Conservation (phyloP, 108 stramenopile genomes). For the Nitzschia putrida region DNA sequence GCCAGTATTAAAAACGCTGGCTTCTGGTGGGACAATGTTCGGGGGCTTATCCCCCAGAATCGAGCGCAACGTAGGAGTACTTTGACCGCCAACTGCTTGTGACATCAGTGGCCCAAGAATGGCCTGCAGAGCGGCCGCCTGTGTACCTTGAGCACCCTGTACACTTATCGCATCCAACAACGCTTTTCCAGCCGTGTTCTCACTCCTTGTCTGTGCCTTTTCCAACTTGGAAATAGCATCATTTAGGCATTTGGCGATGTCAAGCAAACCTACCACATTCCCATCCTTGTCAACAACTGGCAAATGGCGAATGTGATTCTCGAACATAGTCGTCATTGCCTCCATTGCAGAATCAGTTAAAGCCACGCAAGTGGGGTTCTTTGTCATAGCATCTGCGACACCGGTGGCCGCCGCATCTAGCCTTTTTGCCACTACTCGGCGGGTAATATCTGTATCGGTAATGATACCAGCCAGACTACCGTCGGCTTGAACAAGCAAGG, state of each 20-base stretch:
- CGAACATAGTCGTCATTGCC: constrained; percentile 90
- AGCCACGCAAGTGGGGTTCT: constrained; percentile 81
- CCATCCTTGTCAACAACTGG: constrained; percentile 87
- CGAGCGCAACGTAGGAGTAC: constrained; percentile 69
- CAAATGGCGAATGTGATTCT: constrained; percentile 90
- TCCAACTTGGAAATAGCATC: constrained; percentile 92
- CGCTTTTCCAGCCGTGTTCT: constrained; percentile 62
- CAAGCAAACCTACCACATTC: constrained; percentile 84
- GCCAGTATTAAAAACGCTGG: constrained; percentile 74
- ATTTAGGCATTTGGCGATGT: constrained; percentile 94
- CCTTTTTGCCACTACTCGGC: constrained; percentile 72
- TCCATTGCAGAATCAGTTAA: constrained; percentile 84
- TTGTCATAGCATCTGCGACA: constrained; percentile 80
- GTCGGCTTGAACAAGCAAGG: constrained; percentile 50
- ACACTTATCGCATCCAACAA: constrained; percentile 54
- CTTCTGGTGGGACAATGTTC: constrained; percentile 61
- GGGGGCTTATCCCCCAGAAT: constrained; percentile 69
- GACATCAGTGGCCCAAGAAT: constrained; percentile 68
- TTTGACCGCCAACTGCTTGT: constrained; percentile 66
- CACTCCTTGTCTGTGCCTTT: constrained; percentile 57
- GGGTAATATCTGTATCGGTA: constrained; percentile 81
- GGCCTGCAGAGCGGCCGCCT: constrained; percentile 63
- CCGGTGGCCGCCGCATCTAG: constrained; percentile 58
- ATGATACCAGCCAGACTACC: constrained; percentile 83
- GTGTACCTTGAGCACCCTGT: constrained; percentile 58